Conservation (phyloP, 805 yeast species). For the Starmerella scarabaei region DNA sequence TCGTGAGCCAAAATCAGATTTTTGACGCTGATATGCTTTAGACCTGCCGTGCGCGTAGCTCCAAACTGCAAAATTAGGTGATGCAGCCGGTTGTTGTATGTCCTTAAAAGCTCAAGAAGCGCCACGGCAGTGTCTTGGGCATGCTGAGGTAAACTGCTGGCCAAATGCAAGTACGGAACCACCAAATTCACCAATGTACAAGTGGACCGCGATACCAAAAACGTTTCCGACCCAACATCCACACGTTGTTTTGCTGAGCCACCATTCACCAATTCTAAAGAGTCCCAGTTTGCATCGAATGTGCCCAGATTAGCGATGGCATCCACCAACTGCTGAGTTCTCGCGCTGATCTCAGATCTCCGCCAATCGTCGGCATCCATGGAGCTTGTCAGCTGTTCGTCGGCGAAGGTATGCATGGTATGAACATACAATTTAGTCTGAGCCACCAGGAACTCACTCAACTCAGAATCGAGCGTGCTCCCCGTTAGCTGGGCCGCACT, state of each 20-base stretch:
- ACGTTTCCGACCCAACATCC: conserved; percentile 41
- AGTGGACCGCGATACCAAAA: conserved; percentile 44
- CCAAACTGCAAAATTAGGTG: conserved; percentile 61
- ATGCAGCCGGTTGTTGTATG: conserved; percentile 42
- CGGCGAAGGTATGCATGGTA: conserved; percentile 40
- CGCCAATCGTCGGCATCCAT: conserved; percentile 70
- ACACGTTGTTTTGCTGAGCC: conserved; percentile 12
- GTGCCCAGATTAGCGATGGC: conserved; percentile 36
- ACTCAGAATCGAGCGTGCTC: conserved; percentile 34
- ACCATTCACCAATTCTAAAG: not conserved
- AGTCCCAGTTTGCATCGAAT: not conserved
- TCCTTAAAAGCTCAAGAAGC: conserved; percentile 35
- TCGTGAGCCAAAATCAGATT: conserved; percentile 59
- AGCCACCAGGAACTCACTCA: conserved; percentile 52
- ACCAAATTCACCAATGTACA: conserved; percentile 31
- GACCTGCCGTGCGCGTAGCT: conserved; percentile 57
- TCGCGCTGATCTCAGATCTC: conserved; percentile 44
- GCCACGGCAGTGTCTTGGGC: conserved; percentile 21
- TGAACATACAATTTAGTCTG: conserved; percentile 51
- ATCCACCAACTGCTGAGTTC: conserved; percentile 39
- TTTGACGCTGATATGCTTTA: conserved; percentile 60
- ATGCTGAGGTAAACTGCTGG: conserved; percentile 39
- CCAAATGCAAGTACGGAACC: conserved; percentile 43
- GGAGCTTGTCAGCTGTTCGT: conserved; percentile 35
- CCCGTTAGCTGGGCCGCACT: conserved; percentile 61